Conservation (phyloP, 768 basidiomycete species). For the Russula dissimulans region DNA sequence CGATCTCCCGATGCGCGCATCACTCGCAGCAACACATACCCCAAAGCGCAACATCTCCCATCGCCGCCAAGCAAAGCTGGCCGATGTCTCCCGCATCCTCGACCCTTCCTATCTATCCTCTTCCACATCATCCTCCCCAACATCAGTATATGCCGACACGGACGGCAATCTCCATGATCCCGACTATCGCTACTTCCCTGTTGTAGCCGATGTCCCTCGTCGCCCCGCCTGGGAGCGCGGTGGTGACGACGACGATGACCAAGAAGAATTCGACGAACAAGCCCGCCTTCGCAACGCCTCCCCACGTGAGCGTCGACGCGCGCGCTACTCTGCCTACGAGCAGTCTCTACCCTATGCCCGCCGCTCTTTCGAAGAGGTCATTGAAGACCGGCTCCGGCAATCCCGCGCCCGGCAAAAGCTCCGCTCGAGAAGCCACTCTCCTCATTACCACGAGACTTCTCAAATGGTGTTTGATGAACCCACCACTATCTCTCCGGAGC, state of each 20-base stretch:
- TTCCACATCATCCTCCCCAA: conserved; percentile 23
- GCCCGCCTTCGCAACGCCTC: conserved; percentile 7
- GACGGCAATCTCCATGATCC: conserved; percentile 59
- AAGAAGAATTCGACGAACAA: conserved; percentile 7
- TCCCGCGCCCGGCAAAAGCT: conserved; percentile 12
- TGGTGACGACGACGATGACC: conserved; percentile 22
- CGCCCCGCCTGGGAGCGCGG: conserved; percentile 31
- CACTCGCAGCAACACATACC: conserved; percentile 30
- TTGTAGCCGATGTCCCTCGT: conserved; percentile 24
- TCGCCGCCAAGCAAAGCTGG: conserved; percentile 22
- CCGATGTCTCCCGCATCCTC: conserved; percentile 54
- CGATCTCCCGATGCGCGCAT: conserved; percentile 21
- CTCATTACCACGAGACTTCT: background rate
- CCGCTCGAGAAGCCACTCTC: conserved; percentile 15
- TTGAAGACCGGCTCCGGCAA: background rate
- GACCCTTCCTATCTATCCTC: conserved; percentile 50
- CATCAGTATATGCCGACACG: conserved; percentile 47
- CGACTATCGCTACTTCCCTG: conserved; percentile 56
- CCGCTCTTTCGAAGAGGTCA: conserved; percentile 14
- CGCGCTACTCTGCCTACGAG: conserved; percentile 14
- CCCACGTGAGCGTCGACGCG: conserved; percentile 19
- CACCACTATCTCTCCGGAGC: background rate
- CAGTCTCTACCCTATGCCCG: conserved; percentile 11
- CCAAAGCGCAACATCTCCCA: conserved; percentile 15
- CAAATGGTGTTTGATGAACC: background rate